These are phyloP conservation scores for Backusella tuberculispora DNA, from an alignment of 192 early-diverging fungal genomes.

Conservation along the genomic window DNA sequence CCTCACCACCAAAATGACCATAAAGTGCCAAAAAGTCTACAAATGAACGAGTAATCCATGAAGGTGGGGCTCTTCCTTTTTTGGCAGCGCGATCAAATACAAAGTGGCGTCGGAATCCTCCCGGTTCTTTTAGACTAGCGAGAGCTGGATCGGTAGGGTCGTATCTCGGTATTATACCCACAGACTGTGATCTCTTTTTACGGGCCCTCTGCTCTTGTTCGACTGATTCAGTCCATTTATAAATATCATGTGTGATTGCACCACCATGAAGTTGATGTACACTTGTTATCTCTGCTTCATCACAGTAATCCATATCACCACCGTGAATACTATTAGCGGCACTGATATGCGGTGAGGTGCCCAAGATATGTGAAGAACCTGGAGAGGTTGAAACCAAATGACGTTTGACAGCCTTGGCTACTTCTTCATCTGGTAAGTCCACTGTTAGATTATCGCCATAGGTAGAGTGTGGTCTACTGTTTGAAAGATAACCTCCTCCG, in stretches of 20 bases:
- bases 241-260: constrained; percentile 83
- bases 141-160: constrained; percentile 17
- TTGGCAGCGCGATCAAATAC: constrained; percentile 71
- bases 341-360: neutral
- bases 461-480: constrained; percentile 1
- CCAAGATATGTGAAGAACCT: neutral
- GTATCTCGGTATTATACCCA: constrained; percentile 17
- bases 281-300: constrained; percentile 36
- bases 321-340: constrained; percentile 13
- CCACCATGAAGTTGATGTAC: constrained; percentile 65
- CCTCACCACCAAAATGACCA: constrained; percentile 94
- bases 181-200: constrained; percentile 30
- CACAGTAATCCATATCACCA: neutral
- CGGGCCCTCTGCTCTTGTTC: constrained; percentile 47
- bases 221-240: constrained; percentile 82
- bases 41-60: constrained; percentile 85
- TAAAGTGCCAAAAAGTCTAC: constrained; percentile 92
- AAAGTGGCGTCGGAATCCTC: constrained; percentile 89
- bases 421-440: constrained; percentile 55
- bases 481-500: neutral
- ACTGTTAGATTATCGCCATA: constrained; percentile 3
- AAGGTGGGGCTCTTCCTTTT: constrained; percentile 71
- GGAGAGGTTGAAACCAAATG: constrained; percentile 65
- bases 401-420: constrained; percentile 66
- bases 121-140: constrained; percentile 66